Conservation (phyloP, 768 basidiomycete species). For the Lactarius vividus region DNA sequence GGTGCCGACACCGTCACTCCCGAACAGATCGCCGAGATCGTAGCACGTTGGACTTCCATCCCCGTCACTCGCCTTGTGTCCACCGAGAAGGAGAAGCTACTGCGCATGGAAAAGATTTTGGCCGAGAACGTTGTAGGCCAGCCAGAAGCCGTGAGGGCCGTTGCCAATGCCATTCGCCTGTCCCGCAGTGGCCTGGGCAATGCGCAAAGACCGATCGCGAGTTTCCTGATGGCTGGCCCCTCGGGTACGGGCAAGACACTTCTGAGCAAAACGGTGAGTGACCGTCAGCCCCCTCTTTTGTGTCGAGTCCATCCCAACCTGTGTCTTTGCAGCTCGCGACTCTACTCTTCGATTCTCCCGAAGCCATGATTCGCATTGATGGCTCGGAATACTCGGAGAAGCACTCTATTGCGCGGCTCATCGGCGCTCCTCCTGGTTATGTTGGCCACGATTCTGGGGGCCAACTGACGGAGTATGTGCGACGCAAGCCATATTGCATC, state of each 20-base stretch:
- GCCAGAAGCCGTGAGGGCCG: slow-evolving; percentile 85
- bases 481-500: slow-evolving; percentile 87
- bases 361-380: slow-evolving; percentile 91
- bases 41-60: slow-evolving; percentile 89
- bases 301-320: slow-evolving; percentile 20
- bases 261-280: slow-evolving; percentile 79
- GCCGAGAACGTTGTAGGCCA: slow-evolving; percentile 82
- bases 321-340: slow-evolving; percentile 64
- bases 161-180: slow-evolving; percentile 90
- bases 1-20: slow-evolving; percentile 73
- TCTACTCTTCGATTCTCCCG: slow-evolving; percentile 84
- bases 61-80: slow-evolving; percentile 85
- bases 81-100: slow-evolving; percentile 86
- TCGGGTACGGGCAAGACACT: slow-evolving; percentile 91
- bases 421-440: slow-evolving; percentile 81
- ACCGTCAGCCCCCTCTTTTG: neutral
- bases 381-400: slow-evolving; percentile 91
- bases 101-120: slow-evolving; percentile 84
- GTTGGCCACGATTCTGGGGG: slow-evolving; percentile 90
- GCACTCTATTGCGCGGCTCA: slow-evolving; percentile 69
- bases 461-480: slow-evolving; percentile 90
- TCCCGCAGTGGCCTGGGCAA: slow-evolving; percentile 94
- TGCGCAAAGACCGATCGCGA: slow-evolving; percentile 83
- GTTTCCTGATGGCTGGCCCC: slow-evolving; percentile 90
- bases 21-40: slow-evolving; percentile 92